Evolutionary conservation across 2,329 filamentous ascomycete genomes (phyloP).

Genomic region (Incumbomyces lentus): DNA sequence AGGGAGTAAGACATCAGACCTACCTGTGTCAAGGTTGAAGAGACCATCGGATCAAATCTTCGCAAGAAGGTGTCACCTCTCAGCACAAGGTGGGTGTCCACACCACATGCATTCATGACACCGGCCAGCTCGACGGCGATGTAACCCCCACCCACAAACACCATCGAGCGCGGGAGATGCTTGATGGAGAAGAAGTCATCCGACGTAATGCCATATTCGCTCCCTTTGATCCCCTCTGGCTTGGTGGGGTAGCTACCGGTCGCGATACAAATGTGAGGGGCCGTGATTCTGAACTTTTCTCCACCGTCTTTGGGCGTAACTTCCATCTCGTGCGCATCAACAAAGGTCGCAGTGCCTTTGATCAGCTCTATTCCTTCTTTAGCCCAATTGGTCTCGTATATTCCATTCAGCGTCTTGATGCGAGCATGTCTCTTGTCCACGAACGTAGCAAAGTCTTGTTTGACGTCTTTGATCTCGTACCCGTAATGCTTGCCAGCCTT

Average conservation of each 20-base stretch:
- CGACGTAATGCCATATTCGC: conserved; percentile 41
- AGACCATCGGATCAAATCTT: conserved; percentile 44
- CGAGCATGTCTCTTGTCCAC: conserved; percentile 38
- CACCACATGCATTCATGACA: conserved; percentile 39
- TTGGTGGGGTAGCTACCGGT: conserved; percentile 38
- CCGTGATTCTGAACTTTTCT: conserved; percentile 30
- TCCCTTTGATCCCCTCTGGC: conserved; percentile 33
- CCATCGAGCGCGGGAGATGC: conserved; percentile 40
- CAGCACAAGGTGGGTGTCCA: conserved; percentile 43
- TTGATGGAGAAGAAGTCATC: conserved; percentile 44
- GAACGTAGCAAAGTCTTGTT: conserved; percentile 37
- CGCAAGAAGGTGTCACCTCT: conserved; percentile 38
- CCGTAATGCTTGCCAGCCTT: conserved; percentile 38
- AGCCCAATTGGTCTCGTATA: conserved; percentile 41
- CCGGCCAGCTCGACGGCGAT: conserved; percentile 43
- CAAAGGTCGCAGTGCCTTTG: conserved; percentile 38
- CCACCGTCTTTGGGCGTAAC: conserved; percentile 33
- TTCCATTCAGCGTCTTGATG: conserved; percentile 36
- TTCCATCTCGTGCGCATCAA: conserved; percentile 35
- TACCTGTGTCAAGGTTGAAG: conserved; percentile 38
- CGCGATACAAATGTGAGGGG: conserved; percentile 40
- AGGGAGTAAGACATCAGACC: too few relatives aligned
- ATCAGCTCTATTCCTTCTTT: conserved; percentile 42
- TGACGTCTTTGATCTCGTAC: conserved; percentile 34
- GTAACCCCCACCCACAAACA: conserved; percentile 42